These are phyloP conservation scores for Rutstroemia sp. DNA, from an alignment of 2,329 filamentous ascomycete species.

Conservation along the genomic window DNA sequence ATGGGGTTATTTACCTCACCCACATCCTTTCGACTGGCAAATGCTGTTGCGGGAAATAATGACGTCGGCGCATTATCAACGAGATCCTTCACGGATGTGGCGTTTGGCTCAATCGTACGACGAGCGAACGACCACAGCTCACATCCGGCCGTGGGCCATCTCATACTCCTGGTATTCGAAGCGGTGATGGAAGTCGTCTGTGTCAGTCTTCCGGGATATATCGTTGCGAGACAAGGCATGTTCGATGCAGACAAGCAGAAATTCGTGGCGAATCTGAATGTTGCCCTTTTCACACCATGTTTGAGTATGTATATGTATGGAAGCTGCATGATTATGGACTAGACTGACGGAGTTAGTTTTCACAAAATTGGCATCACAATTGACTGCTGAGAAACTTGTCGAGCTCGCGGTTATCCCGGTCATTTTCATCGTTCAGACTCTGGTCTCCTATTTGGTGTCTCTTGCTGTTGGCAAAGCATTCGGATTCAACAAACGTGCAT, in stretches of 20 bases:
- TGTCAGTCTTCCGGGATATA: slow-evolving; percentile 88
- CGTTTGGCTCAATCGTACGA: slow-evolving; percentile 15
- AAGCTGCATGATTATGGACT: background rate
- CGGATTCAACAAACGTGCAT: slow-evolving; percentile 73
- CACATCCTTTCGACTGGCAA: slow-evolving; percentile 37
- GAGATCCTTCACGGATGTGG: slow-evolving; percentile 19
- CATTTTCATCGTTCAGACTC: slow-evolving; percentile 83
- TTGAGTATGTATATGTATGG: slow-evolving; percentile 66
- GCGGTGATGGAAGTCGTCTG: slow-evolving; percentile 93
- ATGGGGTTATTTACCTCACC: slow-evolving; percentile 40
- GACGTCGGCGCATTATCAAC: slow-evolving; percentile 18
- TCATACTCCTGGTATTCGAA: slow-evolving; percentile 62
- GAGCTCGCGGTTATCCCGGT: slow-evolving; percentile 92
- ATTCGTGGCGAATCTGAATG: slow-evolving; percentile 92
- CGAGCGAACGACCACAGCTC: slow-evolving; percentile 23
- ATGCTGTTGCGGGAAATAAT: slow-evolving; percentile 27
- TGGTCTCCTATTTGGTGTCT: slow-evolving; percentile 77
- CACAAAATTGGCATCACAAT: slow-evolving; percentile 89
- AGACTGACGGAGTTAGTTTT: slow-evolving; percentile 57
- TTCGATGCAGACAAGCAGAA: slow-evolving; percentile 96
- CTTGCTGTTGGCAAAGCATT: slow-evolving; percentile 64
- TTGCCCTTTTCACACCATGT: slow-evolving; percentile 93
- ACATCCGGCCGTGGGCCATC: slow-evolving; percentile 39
- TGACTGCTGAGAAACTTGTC: slow-evolving; percentile 81
- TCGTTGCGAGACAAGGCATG: slow-evolving; percentile 81